Conservation (phyloP, 164 flowering plant genomes). For the Tetracentron sinense region DNA sequence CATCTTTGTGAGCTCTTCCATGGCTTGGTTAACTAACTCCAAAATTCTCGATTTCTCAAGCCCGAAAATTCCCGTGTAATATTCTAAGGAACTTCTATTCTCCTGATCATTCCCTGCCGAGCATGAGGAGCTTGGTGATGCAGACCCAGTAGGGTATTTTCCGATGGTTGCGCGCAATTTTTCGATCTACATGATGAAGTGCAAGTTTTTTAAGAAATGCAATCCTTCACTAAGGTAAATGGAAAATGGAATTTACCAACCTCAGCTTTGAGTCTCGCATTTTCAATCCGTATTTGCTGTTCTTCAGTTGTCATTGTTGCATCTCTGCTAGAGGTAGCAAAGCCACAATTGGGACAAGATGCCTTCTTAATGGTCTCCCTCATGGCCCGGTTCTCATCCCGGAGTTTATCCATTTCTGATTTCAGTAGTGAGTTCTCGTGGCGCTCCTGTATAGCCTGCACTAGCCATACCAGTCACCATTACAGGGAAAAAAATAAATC, state of each 20-base stretch:
- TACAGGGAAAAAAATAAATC: neutral
- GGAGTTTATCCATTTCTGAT: constrained; percentile 80
- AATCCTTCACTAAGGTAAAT: neutral
- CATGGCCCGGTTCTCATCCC: constrained; percentile 70
- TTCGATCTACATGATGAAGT: constrained; percentile 47
- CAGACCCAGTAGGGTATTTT: constrained; percentile 40
- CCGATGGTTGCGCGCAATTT: constrained; percentile 52
- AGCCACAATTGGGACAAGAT: constrained; percentile 85
- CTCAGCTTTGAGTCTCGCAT: constrained; percentile 94
- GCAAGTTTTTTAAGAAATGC: neutral
- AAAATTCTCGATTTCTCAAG: constrained; percentile 65
- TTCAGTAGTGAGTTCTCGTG: constrained; percentile 93
- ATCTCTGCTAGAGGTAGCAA: constrained; percentile 51
- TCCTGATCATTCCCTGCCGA: constrained; percentile 62
- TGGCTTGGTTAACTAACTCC: constrained; percentile 54
- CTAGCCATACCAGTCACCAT: neutral
- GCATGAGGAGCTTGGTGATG: constrained; percentile 57
- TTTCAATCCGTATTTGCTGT: constrained; percentile 79
- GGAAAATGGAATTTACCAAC: constrained; percentile 22
- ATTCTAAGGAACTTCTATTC: constrained; percentile 61
- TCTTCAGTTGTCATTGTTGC: constrained; percentile 45
- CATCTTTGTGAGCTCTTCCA: constrained; percentile 77
- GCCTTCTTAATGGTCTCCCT: constrained; percentile 70
- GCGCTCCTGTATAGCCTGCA: constrained; percentile 95
- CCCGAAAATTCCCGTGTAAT: constrained; percentile 69